Percentiles rank a stretch among this genome's conserved stretches.
Conservation (phyloP, 805 yeast genomes). For the Metschnikowia orientalis region DNA sequence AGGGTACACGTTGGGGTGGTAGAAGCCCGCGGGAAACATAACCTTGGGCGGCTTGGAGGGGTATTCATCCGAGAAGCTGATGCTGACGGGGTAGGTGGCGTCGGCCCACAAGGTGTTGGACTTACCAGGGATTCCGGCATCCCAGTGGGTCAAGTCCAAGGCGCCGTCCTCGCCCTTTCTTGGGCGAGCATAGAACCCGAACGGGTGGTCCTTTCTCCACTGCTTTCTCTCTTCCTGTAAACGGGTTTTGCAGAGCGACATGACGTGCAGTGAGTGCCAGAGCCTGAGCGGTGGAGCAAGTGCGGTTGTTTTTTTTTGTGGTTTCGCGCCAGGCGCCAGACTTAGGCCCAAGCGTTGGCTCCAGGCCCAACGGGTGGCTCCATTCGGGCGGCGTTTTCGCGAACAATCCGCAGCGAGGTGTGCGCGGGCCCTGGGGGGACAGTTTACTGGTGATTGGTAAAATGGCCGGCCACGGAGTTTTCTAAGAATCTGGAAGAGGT, state of each 20-base stretch:
- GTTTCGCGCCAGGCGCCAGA: no score
- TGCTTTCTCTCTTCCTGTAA: conserved; percentile 93
- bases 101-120: conserved; percentile 81
- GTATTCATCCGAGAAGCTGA: conserved; percentile 82
- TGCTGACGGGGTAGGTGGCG: conserved; percentile 81
- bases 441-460: no score
- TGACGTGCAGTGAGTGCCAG: conserved; percentile 4
- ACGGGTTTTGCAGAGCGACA: conserved; percentile 70
- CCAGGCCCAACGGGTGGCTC: no score
- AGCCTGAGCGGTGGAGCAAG: no score
- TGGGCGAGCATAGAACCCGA: conserved; percentile 95
- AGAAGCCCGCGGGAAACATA: conserved; percentile 81
- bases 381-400: no score
- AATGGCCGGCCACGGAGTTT: no score
- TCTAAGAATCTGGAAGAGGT: no score
- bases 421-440: no score
- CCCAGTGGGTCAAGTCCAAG: conserved; percentile 82
- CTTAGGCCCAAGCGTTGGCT: no score
- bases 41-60: conserved; percentile 97
- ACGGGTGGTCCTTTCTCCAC: conserved; percentile 98
- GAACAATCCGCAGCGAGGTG: no score
- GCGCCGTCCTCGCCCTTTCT: conserved; percentile 74
- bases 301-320: no score
- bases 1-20: conserved; percentile 97
- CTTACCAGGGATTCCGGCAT: conserved; percentile 95